Conservation (phyloP, 306 rosid species). For the Malus fusca region DNA sequence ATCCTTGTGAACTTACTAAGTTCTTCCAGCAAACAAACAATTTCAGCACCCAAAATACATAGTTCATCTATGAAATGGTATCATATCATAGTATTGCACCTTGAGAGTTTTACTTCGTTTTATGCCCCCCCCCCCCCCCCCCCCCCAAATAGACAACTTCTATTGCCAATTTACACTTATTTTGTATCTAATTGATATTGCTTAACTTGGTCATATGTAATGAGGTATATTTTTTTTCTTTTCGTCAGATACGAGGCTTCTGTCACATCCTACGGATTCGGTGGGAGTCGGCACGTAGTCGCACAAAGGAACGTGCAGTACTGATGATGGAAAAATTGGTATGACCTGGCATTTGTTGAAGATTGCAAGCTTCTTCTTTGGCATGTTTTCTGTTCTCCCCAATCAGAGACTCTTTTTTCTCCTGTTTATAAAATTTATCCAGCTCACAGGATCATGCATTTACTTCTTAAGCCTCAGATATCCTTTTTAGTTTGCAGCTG, state of each 20-base stretch:
- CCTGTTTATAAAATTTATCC: background rate
- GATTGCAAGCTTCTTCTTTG: background rate
- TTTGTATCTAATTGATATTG: background rate
- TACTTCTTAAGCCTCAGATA: background rate
- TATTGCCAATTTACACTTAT: background rate
- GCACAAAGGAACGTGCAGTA: conserved; percentile 86
- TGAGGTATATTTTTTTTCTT: conserved; percentile 8
- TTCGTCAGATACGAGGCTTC: conserved; percentile 50
- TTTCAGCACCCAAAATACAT: background rate
- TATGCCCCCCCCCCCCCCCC: no score
- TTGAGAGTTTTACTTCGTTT: background rate
- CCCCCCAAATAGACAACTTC: background rate
- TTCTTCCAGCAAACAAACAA: background rate
- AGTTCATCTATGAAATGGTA: background rate
- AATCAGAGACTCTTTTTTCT: background rate
- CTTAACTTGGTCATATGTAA: background rate
- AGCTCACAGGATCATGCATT: background rate
- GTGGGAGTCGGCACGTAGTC: conserved; percentile 89
- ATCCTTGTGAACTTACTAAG: background rate
- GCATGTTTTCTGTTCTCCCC: background rate
- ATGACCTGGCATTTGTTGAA: conserved; percentile 23
- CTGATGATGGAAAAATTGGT: conserved; percentile 86
- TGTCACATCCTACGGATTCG: conserved; percentile 73
- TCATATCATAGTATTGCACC: background rate
- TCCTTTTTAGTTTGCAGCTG: background rate